Conservation (phyloP, 805 yeast species). For the Metschnikowia cubensis region DNA sequence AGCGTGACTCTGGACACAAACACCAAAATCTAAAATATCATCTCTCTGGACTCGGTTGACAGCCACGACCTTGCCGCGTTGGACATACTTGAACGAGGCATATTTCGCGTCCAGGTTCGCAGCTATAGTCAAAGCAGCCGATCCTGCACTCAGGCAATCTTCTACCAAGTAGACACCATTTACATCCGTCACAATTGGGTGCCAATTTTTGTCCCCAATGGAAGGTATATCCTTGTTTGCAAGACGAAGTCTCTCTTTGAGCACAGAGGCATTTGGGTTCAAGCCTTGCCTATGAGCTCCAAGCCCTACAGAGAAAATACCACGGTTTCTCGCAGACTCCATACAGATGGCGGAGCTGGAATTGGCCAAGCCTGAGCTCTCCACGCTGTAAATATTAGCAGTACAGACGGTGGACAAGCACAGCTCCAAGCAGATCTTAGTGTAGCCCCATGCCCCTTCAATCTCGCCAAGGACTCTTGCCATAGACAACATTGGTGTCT, state of each 20-base stretch:
- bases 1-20: not conserved
- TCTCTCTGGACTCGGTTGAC: not conserved
- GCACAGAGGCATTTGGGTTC: not conserved
- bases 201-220: not conserved
- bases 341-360: not conserved
- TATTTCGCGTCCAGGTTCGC: not conserved
- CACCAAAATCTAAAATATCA: not conserved
- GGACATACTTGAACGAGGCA: not conserved
- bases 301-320: not conserved
- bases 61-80: not conserved
- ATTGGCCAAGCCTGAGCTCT: not conserved
- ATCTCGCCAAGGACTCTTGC: not conserved
- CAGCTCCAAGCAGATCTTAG: constrained; percentile 1
- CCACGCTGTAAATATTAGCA: not conserved
- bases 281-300: not conserved
- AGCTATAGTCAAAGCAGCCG: not conserved
- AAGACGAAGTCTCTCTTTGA: not conserved
- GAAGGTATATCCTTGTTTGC: not conserved
- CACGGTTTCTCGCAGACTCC: not conserved
- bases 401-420: not conserved
- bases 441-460: not conserved
- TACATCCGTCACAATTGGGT: not conserved
- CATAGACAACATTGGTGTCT: not conserved
- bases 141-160: not conserved
- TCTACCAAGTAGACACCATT: not conserved